Conservation (phyloP, 495 filamentous ascomycete species). For the Acidiella bohemica region DNA sequence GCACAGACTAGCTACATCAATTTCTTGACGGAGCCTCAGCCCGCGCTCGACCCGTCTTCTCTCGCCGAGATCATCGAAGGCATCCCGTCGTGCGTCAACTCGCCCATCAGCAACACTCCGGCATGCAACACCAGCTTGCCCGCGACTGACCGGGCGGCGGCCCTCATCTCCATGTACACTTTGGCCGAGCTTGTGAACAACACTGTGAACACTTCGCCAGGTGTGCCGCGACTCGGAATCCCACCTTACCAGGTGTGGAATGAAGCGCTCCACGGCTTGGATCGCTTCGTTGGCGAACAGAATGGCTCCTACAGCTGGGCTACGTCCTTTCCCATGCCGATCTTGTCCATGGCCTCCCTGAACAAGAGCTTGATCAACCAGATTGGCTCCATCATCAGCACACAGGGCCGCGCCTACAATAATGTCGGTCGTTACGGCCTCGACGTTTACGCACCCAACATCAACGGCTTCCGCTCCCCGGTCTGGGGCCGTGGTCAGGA, state of each 20-base stretch:
- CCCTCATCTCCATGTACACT: slow-evolving; percentile 30
- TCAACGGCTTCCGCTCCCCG: slow-evolving; percentile 53
- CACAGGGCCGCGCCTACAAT: slow-evolving; percentile 53
- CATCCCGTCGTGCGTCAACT: background rate
- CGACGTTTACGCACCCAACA: slow-evolving; percentile 40
- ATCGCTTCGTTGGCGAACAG: slow-evolving; percentile 35
- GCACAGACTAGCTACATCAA: background rate
- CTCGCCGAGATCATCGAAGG: background rate
- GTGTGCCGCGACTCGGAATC: slow-evolving; percentile 44
- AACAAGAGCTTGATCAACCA: slow-evolving; percentile 39
- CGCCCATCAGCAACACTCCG: slow-evolving; percentile 25
- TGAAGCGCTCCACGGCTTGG: slow-evolving; percentile 47
- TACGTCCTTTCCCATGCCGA: slow-evolving; percentile 50
- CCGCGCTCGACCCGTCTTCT: background rate
- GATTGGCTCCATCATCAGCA: slow-evolving; percentile 46
- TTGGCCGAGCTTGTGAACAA: slow-evolving; percentile 44
- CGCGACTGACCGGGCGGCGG: slow-evolving; percentile 23
- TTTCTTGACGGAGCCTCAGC: background rate
- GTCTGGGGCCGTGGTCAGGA: slow-evolving; percentile 50
- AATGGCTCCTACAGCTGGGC: slow-evolving; percentile 37
- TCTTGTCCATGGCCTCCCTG: slow-evolving; percentile 43
- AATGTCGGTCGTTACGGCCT: slow-evolving; percentile 47
- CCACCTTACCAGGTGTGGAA: slow-evolving; percentile 42
- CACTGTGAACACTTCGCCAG: slow-evolving; percentile 40
- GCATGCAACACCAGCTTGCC: slow-evolving; percentile 31